Evolutionary conservation across 225 moss, liverwort and hornwort species (phyloP), one percentile per base, ranked within the genome.

Genomic region (Bryum argenteum): DNA sequence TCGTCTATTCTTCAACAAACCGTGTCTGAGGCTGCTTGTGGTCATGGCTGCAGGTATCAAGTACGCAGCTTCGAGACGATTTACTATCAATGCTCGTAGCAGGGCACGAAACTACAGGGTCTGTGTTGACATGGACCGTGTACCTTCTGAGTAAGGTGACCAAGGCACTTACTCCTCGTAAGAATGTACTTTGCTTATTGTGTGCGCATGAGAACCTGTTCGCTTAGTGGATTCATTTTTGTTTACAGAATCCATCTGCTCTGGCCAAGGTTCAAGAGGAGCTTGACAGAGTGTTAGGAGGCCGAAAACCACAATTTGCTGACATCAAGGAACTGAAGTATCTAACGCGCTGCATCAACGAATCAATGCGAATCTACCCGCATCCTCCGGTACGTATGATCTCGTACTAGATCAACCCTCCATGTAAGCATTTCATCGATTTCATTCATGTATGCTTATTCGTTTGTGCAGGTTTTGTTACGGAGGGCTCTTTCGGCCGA

Each of bases 71-170:
- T 69, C 86, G 98, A 77, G 98, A 98, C 74, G 98, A 98, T 81
- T 89, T 98, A 55, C 78, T 98, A 58, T 98, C 98, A n/a, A 98
- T 98, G 98, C 89, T 98, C 67, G 98, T 98, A 61, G 98, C 98
- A 38, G 98, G 98, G 56, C 94, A 98, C 70, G 98, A 98, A 77
- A 98, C 98, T 41, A 98, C 98, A 70, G 98, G 98, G 62, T 98
- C 98, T 63, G 94, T 94, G 54, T 80, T 98, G 57, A 98, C 98
- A 21, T 98, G 98, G 98, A 98, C 98, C 61, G 91, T 98, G 17
- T 98, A 98, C 75, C 86, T 98, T 24, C 78, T 98, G 47, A 91
- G 88, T 84, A 98, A 92, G 93, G 96, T 96, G 17, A 33, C 33
- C 33, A 33, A 6, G 33, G 33, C 33, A 33, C 33, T 33, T 33